Evolutionary conservation across 371 early-diverging fungal genomes (phyloP), one percentile per base, ranked within the genome.

Genomic region (Apophysomyces elegans): DNA sequence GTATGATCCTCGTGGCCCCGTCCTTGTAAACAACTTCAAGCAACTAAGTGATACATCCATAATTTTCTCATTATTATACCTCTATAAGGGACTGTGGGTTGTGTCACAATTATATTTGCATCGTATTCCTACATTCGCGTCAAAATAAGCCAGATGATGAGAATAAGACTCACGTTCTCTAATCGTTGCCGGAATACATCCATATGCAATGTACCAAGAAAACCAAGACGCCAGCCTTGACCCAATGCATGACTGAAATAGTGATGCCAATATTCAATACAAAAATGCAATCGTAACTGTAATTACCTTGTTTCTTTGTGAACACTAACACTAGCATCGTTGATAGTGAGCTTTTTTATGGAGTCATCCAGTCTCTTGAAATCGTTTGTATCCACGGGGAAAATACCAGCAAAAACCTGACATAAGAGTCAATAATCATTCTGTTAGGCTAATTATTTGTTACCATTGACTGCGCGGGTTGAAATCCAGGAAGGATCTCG

Each of bases 181-280:
- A 99, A 75, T 35, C 99, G 83, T 69, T 98, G 96, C 35, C 93
- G 81, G 71, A 99, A 98, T 14, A 99, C 98, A 72, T 99, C 99
- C 98, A 98, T 95, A 63, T 97, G 98, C 37, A 99, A 71, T 0
- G 95, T 96, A 5, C 98, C 99, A 66, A 97, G 69, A 65, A 99
- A 99, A 1, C 99, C 99, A 18, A 99, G 82, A 21, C 99, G 88
- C 90, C 95, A 99, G 2, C 99, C 99, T 79, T 96, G 98, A 1
- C 99, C 99, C 14, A 99, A 68, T 13, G 97, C 93, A 54, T 79
- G 82, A 70, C 90, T 89, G 46, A 38, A 39, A 59, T 26, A 37
- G 13, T 21, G 7, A 54, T 6, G 8, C 11, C n/a, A 56, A 4
- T 14, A 58, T 38, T 58, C 12, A 21, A 35, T 36, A 18, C 13